phyloP scores from a whole-genome alignment of 495 filamentous ascomycete genomes.

The Cercophora sp. region DNA sequence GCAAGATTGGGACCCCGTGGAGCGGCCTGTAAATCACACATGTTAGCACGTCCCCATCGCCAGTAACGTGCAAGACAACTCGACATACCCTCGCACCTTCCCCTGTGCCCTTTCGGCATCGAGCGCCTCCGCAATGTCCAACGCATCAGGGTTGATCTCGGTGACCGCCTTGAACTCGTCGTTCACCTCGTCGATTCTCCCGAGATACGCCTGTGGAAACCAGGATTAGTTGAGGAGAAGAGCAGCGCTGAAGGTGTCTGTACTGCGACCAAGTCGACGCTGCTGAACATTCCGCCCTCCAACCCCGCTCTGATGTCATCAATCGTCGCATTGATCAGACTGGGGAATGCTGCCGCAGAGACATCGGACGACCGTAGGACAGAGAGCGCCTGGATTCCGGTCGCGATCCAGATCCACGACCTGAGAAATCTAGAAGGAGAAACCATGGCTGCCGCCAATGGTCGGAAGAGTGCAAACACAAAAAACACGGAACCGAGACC shows the following conservation, averaged over 20 bases:
- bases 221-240: neutral
- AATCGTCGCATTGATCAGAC: neutral
- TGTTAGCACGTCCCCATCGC: neutral
- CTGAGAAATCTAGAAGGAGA: too few species aligned
- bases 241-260: neutral
- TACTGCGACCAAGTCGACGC: neutral
- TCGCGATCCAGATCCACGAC: too few species aligned
- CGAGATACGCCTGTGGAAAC: constrained; percentile 36
- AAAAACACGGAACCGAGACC: too few species aligned
- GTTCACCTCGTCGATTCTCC: constrained; percentile 52
- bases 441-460: too few species aligned
- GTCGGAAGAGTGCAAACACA: too few species aligned
- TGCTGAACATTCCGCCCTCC: neutral
- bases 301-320: neutral
- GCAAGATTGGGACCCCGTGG: constrained; percentile 3
- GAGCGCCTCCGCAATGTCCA: constrained; percentile 26
- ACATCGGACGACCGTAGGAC: too few species aligned
- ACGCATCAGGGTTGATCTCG: constrained; percentile 42
- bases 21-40: neutral
- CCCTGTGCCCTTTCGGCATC: constrained; percentile 8
- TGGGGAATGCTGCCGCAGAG: neutral
- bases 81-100: constrained; percentile 3
- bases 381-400: too few species aligned
- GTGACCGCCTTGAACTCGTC: constrained; percentile 36
- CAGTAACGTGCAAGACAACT: neutral